Conservation (phyloP, 371 early-diverging fungal species). For the Entomophthora muscae region DNA sequence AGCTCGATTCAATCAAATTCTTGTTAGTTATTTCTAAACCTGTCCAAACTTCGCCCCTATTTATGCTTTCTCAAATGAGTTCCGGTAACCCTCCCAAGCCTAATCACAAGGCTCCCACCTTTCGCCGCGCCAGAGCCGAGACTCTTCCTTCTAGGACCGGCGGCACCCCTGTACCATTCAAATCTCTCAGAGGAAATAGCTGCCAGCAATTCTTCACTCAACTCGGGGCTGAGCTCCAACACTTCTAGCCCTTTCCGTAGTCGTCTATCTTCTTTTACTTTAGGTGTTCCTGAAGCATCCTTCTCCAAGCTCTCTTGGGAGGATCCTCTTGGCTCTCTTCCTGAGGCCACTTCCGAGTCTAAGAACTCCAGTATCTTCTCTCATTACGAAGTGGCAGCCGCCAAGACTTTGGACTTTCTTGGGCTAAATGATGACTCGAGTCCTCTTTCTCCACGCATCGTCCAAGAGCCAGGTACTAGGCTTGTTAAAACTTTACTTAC, state of each 20-base stretch:
- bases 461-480: constrained; percentile 18
- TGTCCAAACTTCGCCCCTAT: neutral
- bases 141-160: constrained; percentile 1
- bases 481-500: no score
- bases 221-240: neutral
- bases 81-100: neutral
- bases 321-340: neutral
- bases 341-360: neutral
- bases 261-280: neutral
- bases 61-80: neutral
- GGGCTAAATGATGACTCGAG: constrained; percentile 39
- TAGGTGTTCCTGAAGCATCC: neutral
- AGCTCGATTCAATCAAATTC: neutral
- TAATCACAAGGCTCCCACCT: constrained; percentile 25
- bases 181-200: neutral
- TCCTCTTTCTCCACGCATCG: constrained; percentile 2
- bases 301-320: constrained; percentile 1
- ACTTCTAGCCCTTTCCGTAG: neutral
- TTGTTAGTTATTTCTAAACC: neutral
- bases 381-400: neutral
- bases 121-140: constrained; percentile 13
- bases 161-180: neutral
- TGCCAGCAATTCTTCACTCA: neutral
- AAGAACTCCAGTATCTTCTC: neutral
- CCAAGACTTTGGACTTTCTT: constrained; percentile 45